Evolutionary conservation across 176 grass and related monocot genomes (phyloP).

Genomic region (Phragmites australis): DNA sequence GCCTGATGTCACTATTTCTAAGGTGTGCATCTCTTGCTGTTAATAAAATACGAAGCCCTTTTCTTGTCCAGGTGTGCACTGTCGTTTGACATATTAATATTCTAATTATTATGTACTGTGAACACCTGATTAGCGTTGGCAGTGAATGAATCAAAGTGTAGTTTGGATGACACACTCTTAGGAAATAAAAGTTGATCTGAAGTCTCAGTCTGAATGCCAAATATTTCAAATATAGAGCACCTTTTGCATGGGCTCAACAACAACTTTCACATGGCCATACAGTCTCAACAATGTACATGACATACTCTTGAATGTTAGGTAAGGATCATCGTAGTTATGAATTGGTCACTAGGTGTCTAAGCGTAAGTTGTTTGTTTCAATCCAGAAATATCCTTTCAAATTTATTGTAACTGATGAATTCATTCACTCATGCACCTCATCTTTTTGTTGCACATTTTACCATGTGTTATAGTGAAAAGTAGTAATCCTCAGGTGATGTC

Average conservation of each 20-base stretch:
- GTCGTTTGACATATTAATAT: not conserved
- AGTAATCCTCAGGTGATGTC: not conserved
- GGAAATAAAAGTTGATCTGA: not conserved
- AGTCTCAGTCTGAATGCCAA: slow-evolving; percentile 1
- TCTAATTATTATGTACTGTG: not conserved
- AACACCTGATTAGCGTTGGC: not conserved
- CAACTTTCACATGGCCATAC: not conserved
- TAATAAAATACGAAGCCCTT: not conserved
- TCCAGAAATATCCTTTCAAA: not conserved
- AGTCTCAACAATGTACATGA: not conserved
- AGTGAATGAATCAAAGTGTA: not conserved
- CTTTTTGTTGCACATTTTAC: not conserved
- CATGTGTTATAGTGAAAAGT: slow-evolving; percentile 2
- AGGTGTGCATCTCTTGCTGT: slow-evolving; percentile 43
- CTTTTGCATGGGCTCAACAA: not conserved
- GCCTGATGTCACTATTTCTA: slow-evolving; percentile 73
- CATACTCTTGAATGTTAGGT: not conserved
- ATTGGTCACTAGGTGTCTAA: not conserved
- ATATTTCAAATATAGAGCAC: not conserved
- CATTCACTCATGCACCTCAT: not conserved
- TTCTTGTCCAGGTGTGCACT: not conserved
- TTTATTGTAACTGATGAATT: slow-evolving; percentile 25
- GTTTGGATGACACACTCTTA: slow-evolving; percentile 11
- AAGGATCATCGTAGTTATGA: not conserved
- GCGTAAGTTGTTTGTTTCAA: not conserved